Percentiles rank a stretch among this genome's conserved stretches.
Conservation (phyloP, 164 flowering plant species). For the Nymphaea thermarum region DNA sequence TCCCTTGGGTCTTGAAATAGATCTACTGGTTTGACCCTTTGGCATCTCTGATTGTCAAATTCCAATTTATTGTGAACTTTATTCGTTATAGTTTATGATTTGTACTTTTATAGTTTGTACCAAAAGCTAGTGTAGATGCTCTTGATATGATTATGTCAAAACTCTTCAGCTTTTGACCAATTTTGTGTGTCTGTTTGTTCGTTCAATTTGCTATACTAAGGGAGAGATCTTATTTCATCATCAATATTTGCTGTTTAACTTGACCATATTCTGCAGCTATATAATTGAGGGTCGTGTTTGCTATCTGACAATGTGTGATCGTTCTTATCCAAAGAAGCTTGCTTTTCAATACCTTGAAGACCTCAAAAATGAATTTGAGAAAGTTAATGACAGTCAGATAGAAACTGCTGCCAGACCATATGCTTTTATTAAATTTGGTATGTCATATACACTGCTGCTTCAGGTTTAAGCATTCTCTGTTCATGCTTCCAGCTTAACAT, state of each 20-base stretch:
- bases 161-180: no score
- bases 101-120: no score
- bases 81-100: no score
- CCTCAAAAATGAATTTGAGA: constrained; percentile 84
- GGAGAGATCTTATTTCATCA: no score
- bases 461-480: background rate
- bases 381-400: constrained; percentile 69
- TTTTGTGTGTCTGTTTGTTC: no score
- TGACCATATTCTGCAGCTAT: constrained; percentile 48
- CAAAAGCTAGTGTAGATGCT: no score
- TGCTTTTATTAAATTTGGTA: constrained; percentile 90
- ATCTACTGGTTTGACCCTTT: no score
- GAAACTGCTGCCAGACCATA: constrained; percentile 97
- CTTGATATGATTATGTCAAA: no score
- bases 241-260: constrained; percentile 10
- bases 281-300: constrained; percentile 89
- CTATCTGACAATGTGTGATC: constrained; percentile 90
- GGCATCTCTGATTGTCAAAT: no score
- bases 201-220: no score
- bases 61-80: no score
- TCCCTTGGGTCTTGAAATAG: no score
- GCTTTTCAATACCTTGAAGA: constrained; percentile 88
- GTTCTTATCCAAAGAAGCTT: constrained; percentile 88
- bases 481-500: background rate
- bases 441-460: background rate